Percentiles rank a stretch among this genome's conserved stretches.
These are phyloP conservation scores for Sugiyamaella japonica DNA, from an alignment of 1,139 yeast species.

Conservation along the genomic window DNA sequence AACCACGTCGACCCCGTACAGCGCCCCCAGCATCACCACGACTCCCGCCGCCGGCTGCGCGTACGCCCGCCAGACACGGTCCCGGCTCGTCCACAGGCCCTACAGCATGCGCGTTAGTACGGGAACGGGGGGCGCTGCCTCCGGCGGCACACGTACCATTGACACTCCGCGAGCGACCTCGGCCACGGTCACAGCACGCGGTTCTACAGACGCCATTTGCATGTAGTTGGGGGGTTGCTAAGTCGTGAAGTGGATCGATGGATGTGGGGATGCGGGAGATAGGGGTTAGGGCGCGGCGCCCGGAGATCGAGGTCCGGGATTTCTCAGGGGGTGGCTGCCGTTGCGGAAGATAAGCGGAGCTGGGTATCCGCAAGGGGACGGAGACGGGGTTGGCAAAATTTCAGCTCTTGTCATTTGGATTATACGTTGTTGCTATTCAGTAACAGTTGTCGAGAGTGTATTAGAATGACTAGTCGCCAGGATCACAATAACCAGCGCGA, in stretches of 20 bases:
- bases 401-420: too few species aligned
- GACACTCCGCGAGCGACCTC: background rate
- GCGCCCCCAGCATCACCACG: slow-evolving; percentile 42
- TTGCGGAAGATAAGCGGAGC: background rate
- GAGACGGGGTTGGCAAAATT: too few species aligned
- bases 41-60: slow-evolving; percentile 25
- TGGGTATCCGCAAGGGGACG: background rate
- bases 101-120: slow-evolving; percentile 1
- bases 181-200: background rate
- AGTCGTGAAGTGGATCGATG: too few species aligned
- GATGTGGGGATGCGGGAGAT: background rate
- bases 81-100: slow-evolving; percentile 5
- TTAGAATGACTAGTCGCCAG: too few species aligned
- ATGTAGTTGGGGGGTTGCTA: background rate
- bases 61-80: slow-evolving; percentile 17
- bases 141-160: background rate
- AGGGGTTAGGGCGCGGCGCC: background rate
- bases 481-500: slow-evolving; percentile 21
- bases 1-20: slow-evolving; percentile 65
- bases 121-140: background rate
- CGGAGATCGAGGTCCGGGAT: slow-evolving; percentile 1
- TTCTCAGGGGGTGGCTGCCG: background rate
- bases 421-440: too few species aligned
- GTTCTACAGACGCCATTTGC: background rate
- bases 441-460: too few species aligned